Percentiles rank a stretch among this genome's conserved stretches.
These are phyloP conservation scores for Ceratocystis variospora DNA, from an alignment of 2,329 filamentous ascomycete species.

Conservation along the genomic window DNA sequence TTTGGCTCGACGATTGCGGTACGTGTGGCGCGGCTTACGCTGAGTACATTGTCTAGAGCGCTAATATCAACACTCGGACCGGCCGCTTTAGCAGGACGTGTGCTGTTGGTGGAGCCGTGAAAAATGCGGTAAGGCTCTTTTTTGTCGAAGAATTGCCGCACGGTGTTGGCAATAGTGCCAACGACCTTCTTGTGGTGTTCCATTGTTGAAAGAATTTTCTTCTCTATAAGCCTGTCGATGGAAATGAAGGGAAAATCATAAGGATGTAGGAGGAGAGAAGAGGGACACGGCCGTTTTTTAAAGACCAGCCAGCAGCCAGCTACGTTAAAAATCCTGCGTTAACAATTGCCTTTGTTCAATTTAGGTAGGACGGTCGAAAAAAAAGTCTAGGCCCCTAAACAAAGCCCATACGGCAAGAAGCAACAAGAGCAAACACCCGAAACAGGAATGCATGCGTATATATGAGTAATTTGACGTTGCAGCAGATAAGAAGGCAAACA, in stretches of 20 bases:
- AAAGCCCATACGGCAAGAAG: neutral
- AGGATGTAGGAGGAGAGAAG: neutral
- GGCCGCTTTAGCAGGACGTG: slow-evolving; percentile 37
- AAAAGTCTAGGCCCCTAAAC: neutral
- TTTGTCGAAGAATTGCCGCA: slow-evolving; percentile 35
- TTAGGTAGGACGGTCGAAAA: neutral
- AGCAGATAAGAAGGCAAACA: neutral
- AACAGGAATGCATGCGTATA: too few relatives aligned
- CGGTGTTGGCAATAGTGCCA: slow-evolving; percentile 33
- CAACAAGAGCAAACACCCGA: neutral
- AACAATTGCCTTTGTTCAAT: neutral
- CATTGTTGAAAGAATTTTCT: slow-evolving; percentile 26
- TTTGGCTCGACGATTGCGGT: slow-evolving; percentile 62
- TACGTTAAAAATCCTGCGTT: neutral
- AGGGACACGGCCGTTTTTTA: neutral
- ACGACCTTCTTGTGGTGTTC: slow-evolving; percentile 39
- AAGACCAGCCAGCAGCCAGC: neutral
- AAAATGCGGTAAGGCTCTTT: slow-evolving; percentile 55
- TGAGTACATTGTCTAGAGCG: slow-evolving; percentile 47
- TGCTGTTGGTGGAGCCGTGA: slow-evolving; percentile 67
- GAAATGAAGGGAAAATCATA: neutral
- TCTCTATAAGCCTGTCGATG: neutral
- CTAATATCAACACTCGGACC: slow-evolving; percentile 48
- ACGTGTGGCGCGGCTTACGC: slow-evolving; percentile 40
- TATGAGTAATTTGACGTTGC: too few relatives aligned